phyloP scores from a whole-genome alignment of 129 eudicot species.

The Logfia minima region DNA sequence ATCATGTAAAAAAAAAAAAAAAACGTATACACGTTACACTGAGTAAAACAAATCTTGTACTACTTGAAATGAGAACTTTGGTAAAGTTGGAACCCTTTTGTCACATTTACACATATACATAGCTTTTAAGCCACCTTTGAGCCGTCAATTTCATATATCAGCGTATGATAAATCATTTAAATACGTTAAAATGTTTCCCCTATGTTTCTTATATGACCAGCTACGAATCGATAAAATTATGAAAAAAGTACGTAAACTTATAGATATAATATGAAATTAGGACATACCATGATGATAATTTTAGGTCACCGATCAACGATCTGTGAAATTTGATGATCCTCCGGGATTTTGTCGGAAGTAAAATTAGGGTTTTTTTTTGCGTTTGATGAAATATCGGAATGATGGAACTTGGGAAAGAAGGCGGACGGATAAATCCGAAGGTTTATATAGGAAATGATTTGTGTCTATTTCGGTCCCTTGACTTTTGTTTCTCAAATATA shows the following conservation, averaged over 20 bases:
- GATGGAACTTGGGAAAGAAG: constrained; percentile 23
- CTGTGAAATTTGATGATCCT: constrained; percentile 2
- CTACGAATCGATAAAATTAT: background rate
- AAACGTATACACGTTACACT: background rate
- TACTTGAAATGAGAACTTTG: background rate
- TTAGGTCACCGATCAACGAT: background rate
- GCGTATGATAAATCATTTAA: background rate
- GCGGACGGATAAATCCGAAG: background rate
- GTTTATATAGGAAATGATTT: background rate
- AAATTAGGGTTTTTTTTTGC: constrained; percentile 20
- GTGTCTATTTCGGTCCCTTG: background rate
- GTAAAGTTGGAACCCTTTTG: background rate
- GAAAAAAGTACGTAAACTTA: background rate
- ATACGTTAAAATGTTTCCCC: background rate
- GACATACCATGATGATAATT: constrained; percentile 25
- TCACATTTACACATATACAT: background rate
- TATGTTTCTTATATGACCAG: background rate
- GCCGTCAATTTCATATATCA: background rate
- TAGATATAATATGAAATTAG: background rate
- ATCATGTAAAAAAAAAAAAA: background rate
- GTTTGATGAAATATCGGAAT: constrained; percentile 4
- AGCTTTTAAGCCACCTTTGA: background rate
- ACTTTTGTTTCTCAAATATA: background rate
- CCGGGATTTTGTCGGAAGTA: background rate
- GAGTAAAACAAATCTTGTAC: background rate